Evolutionary conservation across 192 early-diverging fungal genomes (phyloP).

Genomic region (Entomortierella beljakovae): DNA sequence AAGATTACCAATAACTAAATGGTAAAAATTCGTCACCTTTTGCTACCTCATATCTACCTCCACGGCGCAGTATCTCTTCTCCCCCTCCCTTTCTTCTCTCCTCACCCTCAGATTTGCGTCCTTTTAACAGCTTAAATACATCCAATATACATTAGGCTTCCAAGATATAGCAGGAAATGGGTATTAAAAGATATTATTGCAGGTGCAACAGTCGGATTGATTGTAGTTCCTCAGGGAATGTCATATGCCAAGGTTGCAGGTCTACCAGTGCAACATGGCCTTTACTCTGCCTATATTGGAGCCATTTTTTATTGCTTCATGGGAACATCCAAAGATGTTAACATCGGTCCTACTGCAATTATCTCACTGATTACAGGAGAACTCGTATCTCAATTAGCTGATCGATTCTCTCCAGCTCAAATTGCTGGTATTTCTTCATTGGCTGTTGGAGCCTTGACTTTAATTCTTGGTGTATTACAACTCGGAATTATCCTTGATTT

Average conservation of each 20-base stretch:
- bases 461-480: conserved; percentile 78
- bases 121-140: no score
- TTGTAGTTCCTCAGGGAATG: conserved; percentile 76
- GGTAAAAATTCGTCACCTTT: background rate
- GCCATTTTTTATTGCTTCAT: conserved; percentile 72
- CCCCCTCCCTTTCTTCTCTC: background rate
- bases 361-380: conserved; percentile 25
- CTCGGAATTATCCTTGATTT: conserved; percentile 90
- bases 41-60: background rate
- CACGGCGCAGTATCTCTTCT: background rate
- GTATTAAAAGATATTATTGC: conserved; percentile 66
- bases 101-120: background rate
- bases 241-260: conserved; percentile 76
- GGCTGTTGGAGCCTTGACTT: conserved; percentile 76
- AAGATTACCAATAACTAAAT: conserved; percentile 16
- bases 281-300: conserved; percentile 76
- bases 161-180: conserved; percentile 49
- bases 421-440: conserved; percentile 73
- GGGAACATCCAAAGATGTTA: conserved; percentile 78
- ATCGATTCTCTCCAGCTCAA: conserved; percentile 2
- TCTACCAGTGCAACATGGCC: conserved; percentile 74
- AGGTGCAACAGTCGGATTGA: conserved; percentile 75
- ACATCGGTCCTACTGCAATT: conserved; percentile 70
- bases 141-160: conserved; percentile 5
- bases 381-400: conserved; percentile 14